Base-by-base conservation (phyloP, 805 yeast genomes). In the Torulaspora gathmanii region DNA sequence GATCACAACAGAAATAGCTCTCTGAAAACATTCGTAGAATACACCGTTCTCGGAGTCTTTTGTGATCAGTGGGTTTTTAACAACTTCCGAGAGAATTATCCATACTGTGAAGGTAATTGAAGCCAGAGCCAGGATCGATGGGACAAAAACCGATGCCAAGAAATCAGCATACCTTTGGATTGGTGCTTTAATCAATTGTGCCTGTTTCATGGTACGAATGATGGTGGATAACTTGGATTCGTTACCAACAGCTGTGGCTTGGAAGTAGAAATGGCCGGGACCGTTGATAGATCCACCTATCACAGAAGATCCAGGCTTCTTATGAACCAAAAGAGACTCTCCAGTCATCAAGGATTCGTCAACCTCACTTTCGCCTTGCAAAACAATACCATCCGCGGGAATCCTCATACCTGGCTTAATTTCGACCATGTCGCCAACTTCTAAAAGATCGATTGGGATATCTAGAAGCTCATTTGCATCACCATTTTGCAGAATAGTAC, bases 271-370 rank as follows among this genome's bases (percentile, higher is more conserved):
- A 25, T 80, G 73, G 8, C 89, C 86, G 1, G 82, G 71, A 0
- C 93, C 88, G 63, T 95, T 93, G 34, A 91, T 78, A 1, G 97
- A 83, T 0, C 99, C 99, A 11, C 96, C 97, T 60, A 86, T 80
- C 1, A 93, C 84, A 2, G 55, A 50, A 28, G 82, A 82, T 2
- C 87, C 89, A 1, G 55, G 55, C 2, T 42, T 57, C 57, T 91
- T 93, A 33, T 69, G 64, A 0, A 90, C 81, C 1, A 96, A 90
- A 31, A 78, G 60, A 0, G 95, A 78, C 66, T 93, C 99, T 40
- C 99, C 99, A 0, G 99, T 91, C 45, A 93, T 71, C 19, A 90
- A 68, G 2, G 96, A 83, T 65, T 93, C 99, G 59, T 90, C 91
- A 26, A 88, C 75, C 57, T 86, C 95, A 0, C 96, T 77, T 45